Conservation (phyloP, 257 asterid genomes). For the Thymus quinquecostatus region DNA sequence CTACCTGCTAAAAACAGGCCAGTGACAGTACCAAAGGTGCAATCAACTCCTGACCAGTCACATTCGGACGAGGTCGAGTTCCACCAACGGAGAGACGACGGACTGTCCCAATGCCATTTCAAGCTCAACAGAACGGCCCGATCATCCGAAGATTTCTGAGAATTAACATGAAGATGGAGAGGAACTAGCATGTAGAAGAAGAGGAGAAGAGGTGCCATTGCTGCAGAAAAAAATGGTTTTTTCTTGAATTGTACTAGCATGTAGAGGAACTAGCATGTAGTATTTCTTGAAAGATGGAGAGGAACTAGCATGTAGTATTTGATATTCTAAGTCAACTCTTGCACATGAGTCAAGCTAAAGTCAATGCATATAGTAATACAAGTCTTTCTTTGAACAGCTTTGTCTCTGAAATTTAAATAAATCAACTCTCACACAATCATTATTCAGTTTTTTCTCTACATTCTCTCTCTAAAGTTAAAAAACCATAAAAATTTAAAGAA, state of each 20-base stretch:
- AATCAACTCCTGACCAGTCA: conserved; percentile 35
- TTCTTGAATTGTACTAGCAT: background rate
- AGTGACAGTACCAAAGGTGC: conserved; percentile 29
- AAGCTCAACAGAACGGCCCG: conserved; percentile 38
- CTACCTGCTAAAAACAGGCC: conserved; percentile 18
- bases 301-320: too few relatives aligned
- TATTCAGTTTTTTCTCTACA: too few relatives aligned
- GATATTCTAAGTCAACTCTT: background rate
- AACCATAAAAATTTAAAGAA: too few relatives aligned
- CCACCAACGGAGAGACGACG: conserved; percentile 44
- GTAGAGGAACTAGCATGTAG: too few relatives aligned
- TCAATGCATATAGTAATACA: background rate
- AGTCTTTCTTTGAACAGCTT: background rate
- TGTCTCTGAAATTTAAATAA: too few relatives aligned
- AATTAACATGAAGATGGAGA: conserved; percentile 31
- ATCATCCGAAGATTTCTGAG: conserved; percentile 34
- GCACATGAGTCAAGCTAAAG: background rate
- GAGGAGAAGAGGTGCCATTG: conserved; percentile 32
- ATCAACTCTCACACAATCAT: too few relatives aligned
- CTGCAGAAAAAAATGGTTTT: background rate
- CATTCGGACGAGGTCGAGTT: conserved; percentile 35
- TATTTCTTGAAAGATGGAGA: too few relatives aligned
- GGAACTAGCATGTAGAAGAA: conserved; percentile 32
- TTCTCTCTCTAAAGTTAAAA: too few relatives aligned
- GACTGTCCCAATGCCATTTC: conserved; percentile 50